A percentile compares a stretch with the other conserved stretches of the same genome.
phyloP scores from a whole-genome alignment of 176 grass and related monocot species.

The Carex myosuroides region DNA sequence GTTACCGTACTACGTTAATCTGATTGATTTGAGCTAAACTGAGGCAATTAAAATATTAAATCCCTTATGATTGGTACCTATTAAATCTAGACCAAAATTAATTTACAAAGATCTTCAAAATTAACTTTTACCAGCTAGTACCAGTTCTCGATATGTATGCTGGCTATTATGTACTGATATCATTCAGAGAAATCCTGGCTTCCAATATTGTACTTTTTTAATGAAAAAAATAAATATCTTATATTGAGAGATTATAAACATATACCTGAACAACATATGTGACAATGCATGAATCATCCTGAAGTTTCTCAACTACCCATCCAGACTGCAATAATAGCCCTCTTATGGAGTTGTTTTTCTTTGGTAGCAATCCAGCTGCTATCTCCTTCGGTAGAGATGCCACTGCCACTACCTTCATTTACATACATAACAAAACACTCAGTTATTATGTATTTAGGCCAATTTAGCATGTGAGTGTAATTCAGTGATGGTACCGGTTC shows the following conservation, averaged over 20 bases:
- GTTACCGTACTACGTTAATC: not conserved
- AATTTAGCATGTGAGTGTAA: not conserved
- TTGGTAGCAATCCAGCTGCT: constrained; percentile 70
- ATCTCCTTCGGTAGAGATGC: constrained; percentile 96
- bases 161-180: not conserved
- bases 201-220: not conserved
- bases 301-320: constrained; percentile 91
- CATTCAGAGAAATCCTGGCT: not conserved
- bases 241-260: not conserved
- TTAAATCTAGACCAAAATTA: not conserved
- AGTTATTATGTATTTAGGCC: not conserved
- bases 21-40: not conserved
- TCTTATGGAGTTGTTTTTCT: constrained; percentile 37
- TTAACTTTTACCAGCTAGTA: not conserved
- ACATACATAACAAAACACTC: not conserved
- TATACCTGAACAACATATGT: constrained; percentile 72
- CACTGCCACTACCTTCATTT: constrained; percentile 58
- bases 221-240: not conserved
- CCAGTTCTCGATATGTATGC: not conserved
- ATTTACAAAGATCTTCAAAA: not conserved
- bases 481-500: not conserved
- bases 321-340: constrained; percentile 85
- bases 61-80: not conserved
- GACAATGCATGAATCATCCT: constrained; percentile 59
- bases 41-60: not conserved